These are phyloP conservation scores for Fomitopsis serialis DNA, from an alignment of 768 basidiomycete genomes.

Conservation along the genomic window DNA sequence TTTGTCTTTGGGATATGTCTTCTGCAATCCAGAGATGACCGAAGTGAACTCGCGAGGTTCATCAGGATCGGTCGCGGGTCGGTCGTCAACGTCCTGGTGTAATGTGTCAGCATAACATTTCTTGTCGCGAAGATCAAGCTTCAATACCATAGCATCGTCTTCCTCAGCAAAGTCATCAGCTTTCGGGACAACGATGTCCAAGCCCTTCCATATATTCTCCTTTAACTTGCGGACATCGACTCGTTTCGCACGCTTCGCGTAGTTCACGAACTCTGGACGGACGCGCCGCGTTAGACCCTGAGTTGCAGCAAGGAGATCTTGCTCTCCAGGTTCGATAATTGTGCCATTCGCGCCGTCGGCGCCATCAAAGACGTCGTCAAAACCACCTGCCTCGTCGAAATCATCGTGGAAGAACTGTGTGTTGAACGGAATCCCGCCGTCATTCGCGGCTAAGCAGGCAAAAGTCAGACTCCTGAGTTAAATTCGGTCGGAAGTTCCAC, in stretches of 20 bases:
- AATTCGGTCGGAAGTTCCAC: slow-evolving; percentile 13
- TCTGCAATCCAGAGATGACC: slow-evolving; percentile 79
- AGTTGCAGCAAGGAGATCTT: slow-evolving; percentile 83
- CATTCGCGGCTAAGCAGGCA: slow-evolving; percentile 33
- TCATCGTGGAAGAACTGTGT: slow-evolving; percentile 98
- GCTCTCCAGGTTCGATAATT: slow-evolving; percentile 62
- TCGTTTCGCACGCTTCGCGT: slow-evolving; percentile 91
- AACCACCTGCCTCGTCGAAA: slow-evolving; percentile 67
- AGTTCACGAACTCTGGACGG: slow-evolving; percentile 85
- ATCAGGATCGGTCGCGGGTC: slow-evolving; percentile 50
- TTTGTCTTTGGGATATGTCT: slow-evolving; percentile 85
- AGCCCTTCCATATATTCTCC: slow-evolving; percentile 94
- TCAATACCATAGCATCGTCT: slow-evolving; percentile 21
- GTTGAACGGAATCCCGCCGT: slow-evolving; percentile 73
- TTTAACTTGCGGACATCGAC: slow-evolving; percentile 96
- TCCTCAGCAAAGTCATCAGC: slow-evolving; percentile 36
- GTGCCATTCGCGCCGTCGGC: slow-evolving; percentile 28
- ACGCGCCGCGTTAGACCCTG: slow-evolving; percentile 73
- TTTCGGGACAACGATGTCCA: slow-evolving; percentile 65
- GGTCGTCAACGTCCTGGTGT: slow-evolving; percentile 50
- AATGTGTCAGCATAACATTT: neutral
- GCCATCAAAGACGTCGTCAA: slow-evolving; percentile 64
- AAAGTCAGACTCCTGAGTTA: neutral
- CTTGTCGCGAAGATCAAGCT: neutral
- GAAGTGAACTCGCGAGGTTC: slow-evolving; percentile 70